Evolutionary conservation across 139 green algal genomes (phyloP).

Genomic region (Pedinophyceae sp.): DNA sequence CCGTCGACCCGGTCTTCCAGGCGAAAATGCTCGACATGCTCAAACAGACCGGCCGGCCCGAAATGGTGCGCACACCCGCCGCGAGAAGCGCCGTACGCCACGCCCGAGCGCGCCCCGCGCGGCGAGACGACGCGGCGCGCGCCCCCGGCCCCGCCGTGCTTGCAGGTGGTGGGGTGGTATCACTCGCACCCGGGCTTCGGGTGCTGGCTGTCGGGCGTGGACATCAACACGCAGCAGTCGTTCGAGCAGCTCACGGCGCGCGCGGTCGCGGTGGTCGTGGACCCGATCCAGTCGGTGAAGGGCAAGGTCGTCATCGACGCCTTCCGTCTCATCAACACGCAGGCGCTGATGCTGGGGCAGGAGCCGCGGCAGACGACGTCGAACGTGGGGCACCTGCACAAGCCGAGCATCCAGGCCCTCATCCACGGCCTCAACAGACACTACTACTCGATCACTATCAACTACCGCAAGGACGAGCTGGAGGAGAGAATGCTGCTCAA

Average conservation of each 20-base stretch:
- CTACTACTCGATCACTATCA: slow-evolving; percentile 99
- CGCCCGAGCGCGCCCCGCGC: too few relatives aligned
- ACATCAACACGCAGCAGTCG: slow-evolving; percentile 98
- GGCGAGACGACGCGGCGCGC: too few relatives aligned
- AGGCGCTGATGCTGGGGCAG: slow-evolving; percentile 99
- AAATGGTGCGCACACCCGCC: too few relatives aligned
- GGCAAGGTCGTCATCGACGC: slow-evolving; percentile 94
- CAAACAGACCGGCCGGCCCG: slow-evolving; percentile 87
- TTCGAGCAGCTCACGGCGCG: slow-evolving; percentile 94
- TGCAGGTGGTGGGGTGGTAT: slow-evolving; percentile 99
- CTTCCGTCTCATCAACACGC: slow-evolving; percentile 89
- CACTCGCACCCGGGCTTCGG: slow-evolving; percentile 96
- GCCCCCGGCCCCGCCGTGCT: too few relatives aligned
- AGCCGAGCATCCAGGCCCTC: slow-evolving; percentile 88
- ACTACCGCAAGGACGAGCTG: slow-evolving; percentile 95
- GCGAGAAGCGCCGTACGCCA: too few relatives aligned
- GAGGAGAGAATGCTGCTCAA: slow-evolving; percentile 98
- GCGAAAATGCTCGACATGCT: slow-evolving; percentile 99
- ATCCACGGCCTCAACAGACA: slow-evolving; percentile 97
- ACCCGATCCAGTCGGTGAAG: slow-evolving; percentile 94
- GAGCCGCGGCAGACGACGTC: slow-evolving; percentile 94
- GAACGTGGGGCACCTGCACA: slow-evolving; percentile 96
- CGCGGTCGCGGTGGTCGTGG: slow-evolving; percentile 91
- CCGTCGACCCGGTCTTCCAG: slow-evolving; percentile 97
- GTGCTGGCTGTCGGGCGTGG: slow-evolving; percentile 98